Evolutionary conservation across 495 filamentous ascomycete species (phyloP), one percentile per base, ranked within the genome.

Genomic region (Xylaria castorea): DNA sequence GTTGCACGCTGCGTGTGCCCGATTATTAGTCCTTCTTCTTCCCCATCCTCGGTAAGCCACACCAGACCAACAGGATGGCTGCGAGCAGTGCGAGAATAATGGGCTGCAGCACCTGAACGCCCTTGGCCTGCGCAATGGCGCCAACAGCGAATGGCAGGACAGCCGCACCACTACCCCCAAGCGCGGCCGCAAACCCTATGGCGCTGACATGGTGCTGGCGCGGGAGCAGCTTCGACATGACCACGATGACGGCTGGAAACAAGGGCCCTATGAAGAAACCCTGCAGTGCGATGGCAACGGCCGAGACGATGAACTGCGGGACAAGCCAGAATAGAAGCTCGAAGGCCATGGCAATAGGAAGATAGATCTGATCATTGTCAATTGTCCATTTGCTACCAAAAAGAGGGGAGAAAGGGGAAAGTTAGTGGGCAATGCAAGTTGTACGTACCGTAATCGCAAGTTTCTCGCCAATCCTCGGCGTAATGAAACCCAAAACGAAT

Each of bases 281-380:
- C 48, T 97, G 79, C 40, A 95, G 85, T 2, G 89, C 83, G 2
- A 95, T 92, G 42, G 92, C 89, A 16, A 95, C 87, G 6, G 91
- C 91, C 27, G 91, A 91, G 0, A 91, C 90, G 30, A 92, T 85
- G 63, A 95, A 90, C 69, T 89, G 90, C 4, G 93, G 94, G 32
- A 97, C 88, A 9, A 94, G 85, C 94, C 93, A 97, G 77, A 93
- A 92, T 68, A 96, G 81, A 48, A 97, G 80, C 77, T 97, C 91
- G 58, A 95, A 88, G 1, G 79, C 87, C 36, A 95, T 85, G 3
- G 88, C 88, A 22, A 91, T 85, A 5, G 87, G 70, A 5, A 92
- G 83, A 75, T 97, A 91, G 12, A 82, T 72, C 77, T 73, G 71
- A 83, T 74, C 34, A 89, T 86, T 66, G 85, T 83, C 5, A 77